Conservation (phyloP, 257 asterid species). For the Datura wrightii region DNA sequence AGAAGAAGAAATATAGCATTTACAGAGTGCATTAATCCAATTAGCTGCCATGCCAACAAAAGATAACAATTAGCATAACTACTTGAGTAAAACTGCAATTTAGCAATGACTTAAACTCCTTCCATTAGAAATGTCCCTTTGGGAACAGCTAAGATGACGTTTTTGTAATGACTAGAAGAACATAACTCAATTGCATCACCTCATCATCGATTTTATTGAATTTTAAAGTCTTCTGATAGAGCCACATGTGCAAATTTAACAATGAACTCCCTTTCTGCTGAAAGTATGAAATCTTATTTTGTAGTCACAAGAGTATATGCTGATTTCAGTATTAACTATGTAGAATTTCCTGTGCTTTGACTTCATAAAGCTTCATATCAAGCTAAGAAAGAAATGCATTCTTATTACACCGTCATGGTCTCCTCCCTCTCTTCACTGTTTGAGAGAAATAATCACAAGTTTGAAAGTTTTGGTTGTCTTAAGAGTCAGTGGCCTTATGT, state of each 20-base stretch:
- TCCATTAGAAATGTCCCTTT: too few species aligned
- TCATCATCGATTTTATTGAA: too few species aligned
- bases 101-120: too few species aligned
- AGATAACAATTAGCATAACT: conserved; percentile 10
- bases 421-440: neutral
- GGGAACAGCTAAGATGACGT: too few species aligned
- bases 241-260: too few species aligned
- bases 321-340: neutral
- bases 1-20: conserved; percentile 82
- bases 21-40: conserved; percentile 85
- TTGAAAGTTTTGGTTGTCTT: neutral
- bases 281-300: neutral
- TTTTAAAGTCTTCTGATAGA: too few species aligned
- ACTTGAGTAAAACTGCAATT: neutral
- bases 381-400: conserved; percentile 16
- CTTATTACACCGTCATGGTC: neutral
- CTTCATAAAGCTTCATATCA: neutral
- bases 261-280: too few species aligned
- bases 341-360: conserved; percentile 9
- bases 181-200: too few species aligned
- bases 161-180: too few species aligned
- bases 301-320: neutral
- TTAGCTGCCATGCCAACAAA: conserved; percentile 53
- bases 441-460: neutral
- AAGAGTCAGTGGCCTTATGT: neutral